Base-by-base conservation (phyloP, 2,329 filamentous ascomycete genomes). In the Pseudofabraea citricarpa region DNA sequence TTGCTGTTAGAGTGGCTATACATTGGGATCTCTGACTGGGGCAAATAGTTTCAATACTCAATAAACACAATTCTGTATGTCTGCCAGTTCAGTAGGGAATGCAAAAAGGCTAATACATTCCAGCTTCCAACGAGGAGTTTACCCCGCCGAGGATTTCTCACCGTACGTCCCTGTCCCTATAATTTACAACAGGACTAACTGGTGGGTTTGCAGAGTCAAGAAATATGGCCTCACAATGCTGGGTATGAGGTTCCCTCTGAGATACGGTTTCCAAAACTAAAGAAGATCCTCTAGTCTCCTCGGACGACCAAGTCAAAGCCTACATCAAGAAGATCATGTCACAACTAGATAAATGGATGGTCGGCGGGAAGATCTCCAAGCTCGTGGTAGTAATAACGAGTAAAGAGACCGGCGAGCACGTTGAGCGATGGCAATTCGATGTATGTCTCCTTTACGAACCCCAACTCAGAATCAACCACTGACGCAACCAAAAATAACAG, bases 311-410 rank as follows among this genome's bases (percentile, higher is more conserved):
- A 70, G 93, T 98, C 63, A 95, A 95, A 68, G 89, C 90, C 23
- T 98, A 98, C 70, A 95, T 98, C 74, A 96, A 95, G 68, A 95
- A 94, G 70, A 97, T 98, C 71, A 98, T 96, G 90, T 84, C 83
- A 21, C 93, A 98, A 68, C 80, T 98, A 46, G 91, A 94, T 71
- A 89, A 88, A 64, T 98, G 93, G 93, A 97, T 97, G 90, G 76
- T 90, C 41, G 87, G 86, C 57, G 89, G 90, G 64, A 97, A 98
- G 69, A 96, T 98, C 63, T 94, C 88, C 41, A 96, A 95, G 67
- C 81, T 98, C 10, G 90, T 98, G 47, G 86, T 98, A 41, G 93
- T 98, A 37, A 90, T 98, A 55, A 96, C 91, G 23, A 87, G 87
- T 72, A 97, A 96, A 67, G 93, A 98, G 66, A 95, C 90, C 0